Base-by-base conservation (phyloP, 2,329 filamentous ascomycete species). In the Fusarium sp. region DNA sequence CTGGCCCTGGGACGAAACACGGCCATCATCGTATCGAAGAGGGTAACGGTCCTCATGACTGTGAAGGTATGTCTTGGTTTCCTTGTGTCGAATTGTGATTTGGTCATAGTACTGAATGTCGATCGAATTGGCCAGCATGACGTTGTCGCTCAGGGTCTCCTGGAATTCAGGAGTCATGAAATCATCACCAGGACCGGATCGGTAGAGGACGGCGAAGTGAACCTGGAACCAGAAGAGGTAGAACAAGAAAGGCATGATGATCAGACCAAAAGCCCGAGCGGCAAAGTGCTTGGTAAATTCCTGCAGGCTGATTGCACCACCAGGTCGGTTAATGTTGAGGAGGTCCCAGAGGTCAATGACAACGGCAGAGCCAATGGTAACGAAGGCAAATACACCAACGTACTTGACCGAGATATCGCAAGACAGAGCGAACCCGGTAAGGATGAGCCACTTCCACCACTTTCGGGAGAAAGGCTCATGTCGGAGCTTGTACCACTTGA, bases 221-320 rank as follows among this genome's bases (percentile, higher is more conserved):
- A 99, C 95, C 88, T 99, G 96, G 91, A 99, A 99, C 96, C 96
- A 99, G 88, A 99, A 98, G 52, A 99, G 90, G 84, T 99, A 99
- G 84, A 99, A 97, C 80, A 98, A 87, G 87, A 99, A 98, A 20
- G 96, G 96, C 76, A 98, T 90, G 75, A 98, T 82, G 77, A 98
- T 94, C 63, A 99, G 87, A 20, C 93, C 95, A 73, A 97, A 86
- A n/a, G 92, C 90, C 59, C 96, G 93, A 72, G 96, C 96, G 44
- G 86, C 89, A 81, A 99, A 97, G 84, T 99, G 96, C 85, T 97
- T 96, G 75, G 88, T 90, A 81, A 98, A 98, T 47, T 93, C 88
- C 55, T 90, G 86, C 77, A 99, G 87, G 77, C 87, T 92, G 78
- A 99, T 87, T n/a, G 94, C 89, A 55, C 96, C 96, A 68, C 92